Base-by-base conservation (phyloP, 1,139 yeast genomes). In the Yamadazyma songkhlaensis region DNA sequence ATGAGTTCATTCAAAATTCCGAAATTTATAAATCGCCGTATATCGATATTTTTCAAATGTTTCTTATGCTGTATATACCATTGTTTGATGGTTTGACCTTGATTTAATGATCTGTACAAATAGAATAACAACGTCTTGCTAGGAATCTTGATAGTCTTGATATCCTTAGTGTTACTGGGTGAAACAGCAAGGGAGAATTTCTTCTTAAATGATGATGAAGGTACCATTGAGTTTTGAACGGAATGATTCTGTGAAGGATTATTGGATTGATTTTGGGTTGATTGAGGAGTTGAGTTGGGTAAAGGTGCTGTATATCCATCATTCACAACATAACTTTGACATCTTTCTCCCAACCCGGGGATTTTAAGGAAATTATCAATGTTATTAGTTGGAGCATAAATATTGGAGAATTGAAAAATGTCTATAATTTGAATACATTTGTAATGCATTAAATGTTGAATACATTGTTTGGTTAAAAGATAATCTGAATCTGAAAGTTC, bases 391-490 rank as follows among this genome's bases (percentile, higher is more conserved):
- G 95, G 88, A 0, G 97, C 95, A 62, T 94, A 94, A 15, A 84
- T 79, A 58, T 88, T 92, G 34, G 81, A 68, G 58, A 89, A 94
- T 54, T 90, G 97, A 59, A 94, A 92, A 14, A 92, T 77, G 55
- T 92, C 97, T 21, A 86, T 71, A 12, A 90, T 73, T 14, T 84
- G 79, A 25, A 92, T 80, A 51, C 97, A 87, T 45, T 84, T 80
- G 60, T 92, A 94, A 60, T 90, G 95, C 68, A 90, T 77, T 39
- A 94, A 67, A 61, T 92, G 97, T 57, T 88, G 95, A 29, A 94
- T 81, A 55, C 97, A 90, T 54, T 86, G 90, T 38, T 82, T 79
- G 4, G 95, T 88, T 36, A 92, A 66, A 12, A 74, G 65, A 47
- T 82, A 84, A 51, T 89, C 94, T 20, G 96, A 85, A 49, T 86